Evolutionary conservation across 805 yeast genomes (phyloP), one percentile per base, ranked within the genome.

Genomic region (Barnettozyma botsteinii): DNA sequence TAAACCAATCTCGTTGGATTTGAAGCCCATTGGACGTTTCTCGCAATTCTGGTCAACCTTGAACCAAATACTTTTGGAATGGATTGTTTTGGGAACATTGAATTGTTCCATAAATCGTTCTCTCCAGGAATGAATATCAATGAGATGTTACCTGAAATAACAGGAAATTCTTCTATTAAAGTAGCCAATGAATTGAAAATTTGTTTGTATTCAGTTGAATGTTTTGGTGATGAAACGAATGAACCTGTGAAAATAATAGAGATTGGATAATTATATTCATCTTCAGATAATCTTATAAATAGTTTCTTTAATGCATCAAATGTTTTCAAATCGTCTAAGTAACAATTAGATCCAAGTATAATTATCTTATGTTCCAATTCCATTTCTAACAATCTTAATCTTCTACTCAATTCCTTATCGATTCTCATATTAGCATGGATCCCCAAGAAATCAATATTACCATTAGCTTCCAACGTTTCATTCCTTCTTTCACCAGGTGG

Each of bases 21-120:
- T 21, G 89, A 74, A 1, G 77, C 74, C 73, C 80, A 79, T 23
- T 67, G 63, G 31, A 78, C 62, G 46, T 74, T 69, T 35, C 72
- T 70, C 11, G 72, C 73, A 3, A 79, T 64, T 44, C 87, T 69
- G 25, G 72, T 75, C 27, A 91, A 61, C 44, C 93, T 69, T 42
- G 71, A 77, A 4, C 85, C 77, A 56, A 91, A 89, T 3, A 82
- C 62, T 20, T 68, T 65, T 0, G 98, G 95, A 3, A 93, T 71
- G 1, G 78, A 69, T 15, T 68, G 65, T 52, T 81, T 84, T 0
- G 98, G 98, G 79, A 86, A 79, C 1, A 75, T 61, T 36, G 81
- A 68, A 1, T 93, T 75, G 26, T 80, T 79, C 97, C 98, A 93
- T 0, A 96, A 96, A 61, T 93, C 99, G 50, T 86, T 84, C 31